Evolutionary conservation across 495 filamentous ascomycete genomes (phyloP).

Genomic region (Xylaria curta): DNA sequence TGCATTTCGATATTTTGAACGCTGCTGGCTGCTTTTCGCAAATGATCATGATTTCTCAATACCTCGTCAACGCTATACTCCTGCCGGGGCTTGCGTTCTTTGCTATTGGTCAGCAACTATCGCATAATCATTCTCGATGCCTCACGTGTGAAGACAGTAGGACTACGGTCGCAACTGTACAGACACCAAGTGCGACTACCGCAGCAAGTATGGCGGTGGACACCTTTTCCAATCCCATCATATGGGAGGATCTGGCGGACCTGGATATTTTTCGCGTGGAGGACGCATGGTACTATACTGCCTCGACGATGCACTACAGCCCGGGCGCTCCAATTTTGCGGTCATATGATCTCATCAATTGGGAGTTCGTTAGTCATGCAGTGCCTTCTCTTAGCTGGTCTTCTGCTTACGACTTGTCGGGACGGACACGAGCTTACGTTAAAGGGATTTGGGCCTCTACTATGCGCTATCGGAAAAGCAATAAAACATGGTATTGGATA

Average conservation of each 20-base stretch:
- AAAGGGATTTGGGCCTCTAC: slow-evolving; percentile 62
- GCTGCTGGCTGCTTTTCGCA: too few relatives aligned
- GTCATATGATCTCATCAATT: slow-evolving; percentile 63
- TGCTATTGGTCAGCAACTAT: background rate
- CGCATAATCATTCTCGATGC: background rate
- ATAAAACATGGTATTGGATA: slow-evolving; percentile 60
- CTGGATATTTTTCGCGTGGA: slow-evolving; percentile 39
- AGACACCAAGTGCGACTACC: background rate
- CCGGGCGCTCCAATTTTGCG: slow-evolving; percentile 63
- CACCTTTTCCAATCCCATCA: slow-evolving; percentile 51
- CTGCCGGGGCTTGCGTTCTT: background rate
- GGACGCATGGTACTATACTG: slow-evolving; percentile 54
- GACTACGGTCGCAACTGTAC: background rate
- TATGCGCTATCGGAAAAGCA: slow-evolving; percentile 55
- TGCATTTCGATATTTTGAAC: too few relatives aligned
- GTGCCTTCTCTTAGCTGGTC: slow-evolving; percentile 57
- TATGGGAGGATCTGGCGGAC: slow-evolving; percentile 55
- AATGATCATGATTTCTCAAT: background rate
- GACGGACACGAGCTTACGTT: slow-evolving; percentile 51
- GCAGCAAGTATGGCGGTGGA: background rate
- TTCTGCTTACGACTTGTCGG: slow-evolving; percentile 52
- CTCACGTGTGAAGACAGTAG: background rate
- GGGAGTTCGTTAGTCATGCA: slow-evolving; percentile 59
- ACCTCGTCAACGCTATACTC: background rate
- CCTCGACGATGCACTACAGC: slow-evolving; percentile 63